Evolutionary conservation across 176 grass and related monocot species (phyloP), one percentile per base, ranked within the genome.

Genomic region (Phragmites australis): DNA sequence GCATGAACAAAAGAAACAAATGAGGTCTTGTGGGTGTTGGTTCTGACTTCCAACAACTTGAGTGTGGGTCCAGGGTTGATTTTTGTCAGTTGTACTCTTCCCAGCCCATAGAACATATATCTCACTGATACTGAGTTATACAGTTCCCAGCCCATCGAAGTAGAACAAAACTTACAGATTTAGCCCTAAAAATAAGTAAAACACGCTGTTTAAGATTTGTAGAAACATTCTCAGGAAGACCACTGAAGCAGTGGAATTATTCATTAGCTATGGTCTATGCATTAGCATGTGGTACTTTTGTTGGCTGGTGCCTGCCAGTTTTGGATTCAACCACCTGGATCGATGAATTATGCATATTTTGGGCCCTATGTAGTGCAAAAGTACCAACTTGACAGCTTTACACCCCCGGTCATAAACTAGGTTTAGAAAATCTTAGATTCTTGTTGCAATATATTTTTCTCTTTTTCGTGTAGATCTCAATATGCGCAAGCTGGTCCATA

Each of bases 331-430:
- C 14, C 14, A 65, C 19, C 76, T 41, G 62, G 37, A 34, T 63
- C 5, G 21, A 53, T 32, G 21, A 65, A 65, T 41, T 45, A 65
- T 56, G 9, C 39, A 21, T 22, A 42, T 53, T 40, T 63, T 65
- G 65, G 71, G 76, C 30, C 76, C 46, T 54, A 52, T 54, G 41
- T 32, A 21, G 14, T 19, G 29, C 13, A 64, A 45, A 67, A 32
- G 46, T 69, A 31, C 57, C 49, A 9, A 70, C 5, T 80, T 27
- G n/a, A 45, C 47, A 86, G 72, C 23, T 79, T 55, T 51, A 16
- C 0, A 46, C 5, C 5, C 37, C 43, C 11, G 75, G 18, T 44
- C 6, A 52, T 21, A 61, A 34, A 30, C 74, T 52, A 60, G 30
- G 30, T 44, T 52, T 43, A 32, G 13, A 81, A 52, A 58, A 2